These are phyloP conservation scores for Ascochyta pisi DNA, from an alignment of 2,329 filamentous ascomycete genomes.

Conservation along the genomic window DNA sequence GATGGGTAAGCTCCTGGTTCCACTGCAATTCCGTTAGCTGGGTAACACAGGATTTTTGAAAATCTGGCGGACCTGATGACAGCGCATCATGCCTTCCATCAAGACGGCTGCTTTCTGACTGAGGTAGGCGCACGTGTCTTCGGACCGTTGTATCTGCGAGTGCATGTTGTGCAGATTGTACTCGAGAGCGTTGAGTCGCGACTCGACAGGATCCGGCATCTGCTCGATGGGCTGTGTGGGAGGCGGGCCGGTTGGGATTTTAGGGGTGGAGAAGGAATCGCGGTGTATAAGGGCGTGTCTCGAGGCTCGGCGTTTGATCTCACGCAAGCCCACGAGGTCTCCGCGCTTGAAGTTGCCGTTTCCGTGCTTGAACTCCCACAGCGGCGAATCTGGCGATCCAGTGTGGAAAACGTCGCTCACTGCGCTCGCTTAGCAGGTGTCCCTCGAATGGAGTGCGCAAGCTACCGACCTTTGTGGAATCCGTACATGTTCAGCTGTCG, in stretches of 20 bases:
- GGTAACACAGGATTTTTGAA: conserved; percentile 24
- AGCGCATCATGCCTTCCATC: conserved; percentile 79
- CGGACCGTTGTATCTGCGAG: conserved; percentile 76
- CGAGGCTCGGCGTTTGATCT: conserved; percentile 94
- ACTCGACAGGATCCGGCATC: conserved; percentile 79
- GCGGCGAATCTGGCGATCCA: conserved; percentile 85
- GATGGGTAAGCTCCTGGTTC: conserved; percentile 82
- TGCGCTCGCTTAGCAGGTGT: conserved; percentile 49
- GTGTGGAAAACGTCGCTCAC: conserved; percentile 99
- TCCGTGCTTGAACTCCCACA: conserved; percentile 99
- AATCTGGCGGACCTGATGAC: conserved; percentile 63
- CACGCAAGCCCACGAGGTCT: conserved; percentile 85
- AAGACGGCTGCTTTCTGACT: conserved; percentile 81
- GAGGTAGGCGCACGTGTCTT: conserved; percentile 81
- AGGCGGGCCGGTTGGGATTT: conserved; percentile 73
- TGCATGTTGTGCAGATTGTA: conserved; percentile 83
- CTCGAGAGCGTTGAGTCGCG: conserved; percentile 76
- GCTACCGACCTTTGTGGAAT: conserved; percentile 87
- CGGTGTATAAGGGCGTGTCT: conserved; percentile 91
- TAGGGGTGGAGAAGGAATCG: conserved; percentile 80
- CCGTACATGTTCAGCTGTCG: conserved; percentile 99
- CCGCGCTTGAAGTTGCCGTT: conserved; percentile 97
- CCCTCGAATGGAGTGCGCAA: conserved; percentile 3
- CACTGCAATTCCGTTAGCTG: conserved; percentile 60
- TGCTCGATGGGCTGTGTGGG: conserved; percentile 81